Percentiles rank a stretch among this genome's conserved stretches.
Conservation (phyloP, 2,329 filamentous ascomycete species). For the Arthrobotrys sphaeroides region DNA sequence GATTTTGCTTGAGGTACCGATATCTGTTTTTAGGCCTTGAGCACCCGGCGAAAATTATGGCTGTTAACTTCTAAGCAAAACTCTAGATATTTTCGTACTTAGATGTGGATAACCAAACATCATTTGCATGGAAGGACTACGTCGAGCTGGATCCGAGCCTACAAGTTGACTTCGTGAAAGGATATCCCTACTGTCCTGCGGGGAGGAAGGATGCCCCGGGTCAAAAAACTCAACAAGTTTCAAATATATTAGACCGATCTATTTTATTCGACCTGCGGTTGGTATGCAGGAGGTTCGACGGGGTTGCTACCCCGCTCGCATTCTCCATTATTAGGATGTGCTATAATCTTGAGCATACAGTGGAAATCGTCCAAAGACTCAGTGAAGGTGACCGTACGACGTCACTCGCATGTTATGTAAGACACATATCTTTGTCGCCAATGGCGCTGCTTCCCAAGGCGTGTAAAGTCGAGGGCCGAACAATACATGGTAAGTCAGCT, state of each 20-base stretch:
- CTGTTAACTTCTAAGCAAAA: neutral
- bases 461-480: neutral
- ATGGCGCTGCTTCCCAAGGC: neutral
- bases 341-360: constrained; percentile 3
- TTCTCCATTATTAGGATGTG: neutral
- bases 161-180: no score
- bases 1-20: neutral
- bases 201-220: no score
- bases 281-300: constrained; percentile 2
- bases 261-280: constrained; percentile 6
- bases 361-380: neutral
- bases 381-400: neutral
- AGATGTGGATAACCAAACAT: neutral
- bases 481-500: neutral
- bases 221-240: no score
- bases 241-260: neutral
- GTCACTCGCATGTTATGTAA: neutral
- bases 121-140: no score
- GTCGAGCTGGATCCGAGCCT: no score
- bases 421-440: neutral
- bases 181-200: no score
- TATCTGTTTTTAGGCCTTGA: no score
- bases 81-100: neutral
- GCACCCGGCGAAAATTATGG: neutral
- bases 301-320: neutral